Evolutionary conservation across 1,284 basidiomycete species (phyloP).

Genomic region (Mycosarcoma mackinlayi): DNA sequence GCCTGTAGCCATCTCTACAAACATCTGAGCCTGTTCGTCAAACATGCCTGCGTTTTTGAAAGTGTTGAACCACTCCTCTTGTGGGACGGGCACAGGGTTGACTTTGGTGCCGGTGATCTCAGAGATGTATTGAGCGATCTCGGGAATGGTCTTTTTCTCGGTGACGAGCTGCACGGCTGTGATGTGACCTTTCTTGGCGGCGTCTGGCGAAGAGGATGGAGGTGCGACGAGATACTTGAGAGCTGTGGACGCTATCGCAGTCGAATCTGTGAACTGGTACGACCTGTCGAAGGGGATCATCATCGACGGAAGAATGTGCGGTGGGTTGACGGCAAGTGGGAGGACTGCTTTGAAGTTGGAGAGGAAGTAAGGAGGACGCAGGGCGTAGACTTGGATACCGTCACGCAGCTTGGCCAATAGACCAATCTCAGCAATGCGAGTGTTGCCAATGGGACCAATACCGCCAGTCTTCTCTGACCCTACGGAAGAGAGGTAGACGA

Average conservation of each 20-base stretch:
- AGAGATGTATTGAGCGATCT: slow-evolving; percentile 20
- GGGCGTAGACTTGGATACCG: slow-evolving; percentile 13
- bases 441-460: slow-evolving; percentile 19
- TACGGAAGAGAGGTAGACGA: slow-evolving; percentile 32
- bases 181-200: slow-evolving; percentile 8
- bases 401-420: slow-evolving; percentile 14
- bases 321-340: slow-evolving; percentile 19
- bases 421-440: slow-evolving; percentile 14
- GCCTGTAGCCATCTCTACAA: slow-evolving; percentile 16
- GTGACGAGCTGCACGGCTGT: slow-evolving; percentile 22
- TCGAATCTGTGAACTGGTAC: slow-evolving; percentile 7
- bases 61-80: slow-evolving; percentile 18
- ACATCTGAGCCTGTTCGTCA: slow-evolving; percentile 6
- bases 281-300: slow-evolving; percentile 21
- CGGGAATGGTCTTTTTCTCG: slow-evolving; percentile 14
- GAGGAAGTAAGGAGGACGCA: slow-evolving; percentile 18
- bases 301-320: slow-evolving; percentile 30
- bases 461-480: slow-evolving; percentile 17
- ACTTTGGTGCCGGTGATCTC: slow-evolving; percentile 14
- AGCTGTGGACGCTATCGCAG: slow-evolving; percentile 18
- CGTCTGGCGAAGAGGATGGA: not conserved
- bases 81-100: slow-evolving; percentile 21
- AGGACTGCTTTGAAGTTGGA: slow-evolving; percentile 20
- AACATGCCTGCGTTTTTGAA: slow-evolving; percentile 23
- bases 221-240: slow-evolving; percentile 27